Evolutionary conservation across 1,284 basidiomycete genomes (phyloP).

Genomic region (Veloboletus limbatus): DNA sequence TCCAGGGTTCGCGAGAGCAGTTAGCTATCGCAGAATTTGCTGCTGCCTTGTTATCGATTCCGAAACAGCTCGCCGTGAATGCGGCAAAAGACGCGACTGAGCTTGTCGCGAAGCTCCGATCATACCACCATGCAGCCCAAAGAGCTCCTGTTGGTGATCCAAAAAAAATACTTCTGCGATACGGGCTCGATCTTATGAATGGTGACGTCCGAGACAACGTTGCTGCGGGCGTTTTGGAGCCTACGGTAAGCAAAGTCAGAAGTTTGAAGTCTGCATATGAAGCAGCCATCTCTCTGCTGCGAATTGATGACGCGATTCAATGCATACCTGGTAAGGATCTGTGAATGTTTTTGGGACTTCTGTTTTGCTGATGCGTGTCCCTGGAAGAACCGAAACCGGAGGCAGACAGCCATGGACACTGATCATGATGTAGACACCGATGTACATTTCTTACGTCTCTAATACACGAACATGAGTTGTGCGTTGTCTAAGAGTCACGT

Average conservation of each 20-base stretch:
- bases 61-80: constrained; percentile 96
- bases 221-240: constrained; percentile 91
- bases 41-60: constrained; percentile 88
- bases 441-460: constrained; percentile 13
- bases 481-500: constrained; percentile 24
- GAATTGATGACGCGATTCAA: constrained; percentile 94
- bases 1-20: constrained; percentile 94
- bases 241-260: constrained; percentile 95
- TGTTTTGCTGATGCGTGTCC: constrained; percentile 23
- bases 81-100: constrained; percentile 99
- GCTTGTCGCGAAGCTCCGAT: constrained; percentile 93
- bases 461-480: constrained; percentile 2
- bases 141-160: constrained; percentile 87
- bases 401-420: constrained; percentile 61
- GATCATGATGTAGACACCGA: constrained; percentile 9
- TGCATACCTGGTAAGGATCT: constrained; percentile 68
- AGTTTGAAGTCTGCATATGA: constrained; percentile 96
- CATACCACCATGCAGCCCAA: constrained; percentile 97
- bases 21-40: constrained; percentile 99
- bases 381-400: constrained; percentile 69
- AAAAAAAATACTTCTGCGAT: constrained; percentile 93
- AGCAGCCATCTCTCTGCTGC: constrained; percentile 90
- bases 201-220: constrained; percentile 97
- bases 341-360: background rate
- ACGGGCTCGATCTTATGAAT: constrained; percentile 92